Conservation (phyloP, 129 eudicot species). For the Saussurea involucrata region DNA sequence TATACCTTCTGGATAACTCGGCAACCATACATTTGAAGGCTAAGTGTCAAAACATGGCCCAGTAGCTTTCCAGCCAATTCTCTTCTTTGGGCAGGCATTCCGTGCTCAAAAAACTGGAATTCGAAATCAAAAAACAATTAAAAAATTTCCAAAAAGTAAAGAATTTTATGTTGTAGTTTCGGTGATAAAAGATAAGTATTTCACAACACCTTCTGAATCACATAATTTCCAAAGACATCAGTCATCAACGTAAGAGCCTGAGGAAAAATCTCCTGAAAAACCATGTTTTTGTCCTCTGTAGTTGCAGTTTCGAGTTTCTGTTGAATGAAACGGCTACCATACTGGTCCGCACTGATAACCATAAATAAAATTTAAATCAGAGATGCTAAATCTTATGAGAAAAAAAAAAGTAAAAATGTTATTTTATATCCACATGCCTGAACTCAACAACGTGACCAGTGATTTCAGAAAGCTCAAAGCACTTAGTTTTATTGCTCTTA, state of each 20-base stretch:
- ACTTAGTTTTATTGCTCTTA: conserved; percentile 78
- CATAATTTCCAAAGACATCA: conserved; percentile 93
- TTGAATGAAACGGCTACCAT: conserved; percentile 92
- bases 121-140: neutral
- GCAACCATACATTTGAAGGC: conserved; percentile 82
- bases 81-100: conserved; percentile 62
- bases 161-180: neutral
- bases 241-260: conserved; percentile 90
- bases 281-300: conserved; percentile 77
- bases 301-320: conserved; percentile 94
- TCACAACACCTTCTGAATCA: conserved; percentile 73
- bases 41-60: conserved; percentile 63
- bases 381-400: neutral
- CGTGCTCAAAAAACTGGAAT: conserved; percentile 70
- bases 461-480: conserved; percentile 88
- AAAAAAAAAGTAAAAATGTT: neutral
- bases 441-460: conserved; percentile 90
- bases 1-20: conserved; percentile 75
- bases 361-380: conserved; percentile 1
- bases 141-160: neutral
- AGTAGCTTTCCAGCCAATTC: conserved; percentile 64
- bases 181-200: neutral
- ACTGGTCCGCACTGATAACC: conserved; percentile 75
- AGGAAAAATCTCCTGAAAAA: conserved; percentile 78
- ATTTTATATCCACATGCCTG: conserved; percentile 40